phyloP scores from a whole-genome alignment of 75 land plant genomes.

The Sequoia sempervirens region DNA sequence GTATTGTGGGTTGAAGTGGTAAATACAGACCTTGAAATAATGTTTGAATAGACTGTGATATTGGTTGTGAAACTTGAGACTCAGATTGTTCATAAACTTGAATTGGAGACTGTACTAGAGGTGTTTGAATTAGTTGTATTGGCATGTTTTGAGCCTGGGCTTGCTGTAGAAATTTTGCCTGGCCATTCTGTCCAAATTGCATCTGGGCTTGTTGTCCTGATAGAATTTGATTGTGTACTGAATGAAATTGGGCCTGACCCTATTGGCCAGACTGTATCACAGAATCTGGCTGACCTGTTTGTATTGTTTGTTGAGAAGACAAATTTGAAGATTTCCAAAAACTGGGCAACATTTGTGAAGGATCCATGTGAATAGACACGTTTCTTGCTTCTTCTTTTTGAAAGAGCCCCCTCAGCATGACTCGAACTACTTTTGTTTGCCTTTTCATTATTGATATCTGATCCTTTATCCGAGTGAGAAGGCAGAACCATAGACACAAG shows the following conservation, averaged over 20 bases:
- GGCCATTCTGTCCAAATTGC: constrained; percentile 12
- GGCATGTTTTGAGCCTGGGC: too few relatives aligned
- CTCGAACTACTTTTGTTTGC: too few relatives aligned
- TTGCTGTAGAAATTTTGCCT: neutral
- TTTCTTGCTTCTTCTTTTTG: constrained; percentile 16
- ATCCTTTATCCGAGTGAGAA: constrained; percentile 15
- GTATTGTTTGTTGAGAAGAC: too few relatives aligned
- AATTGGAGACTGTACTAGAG: too few relatives aligned
- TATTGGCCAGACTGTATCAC: constrained; percentile 11
- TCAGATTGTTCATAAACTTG: too few relatives aligned
- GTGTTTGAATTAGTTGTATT: too few relatives aligned
- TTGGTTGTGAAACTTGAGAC: too few relatives aligned
- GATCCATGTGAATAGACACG: constrained; percentile 19
- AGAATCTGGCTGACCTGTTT: constrained; percentile 16
- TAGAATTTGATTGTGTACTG: constrained; percentile 17
- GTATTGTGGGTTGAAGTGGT: too few relatives aligned
- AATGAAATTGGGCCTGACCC: constrained; percentile 12
- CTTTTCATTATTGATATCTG: constrained; percentile 16
- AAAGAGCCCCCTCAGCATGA: constrained; percentile 25
- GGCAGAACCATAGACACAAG: too few relatives aligned
- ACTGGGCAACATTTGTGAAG: too few relatives aligned
- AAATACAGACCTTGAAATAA: neutral
- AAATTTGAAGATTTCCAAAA: too few relatives aligned
- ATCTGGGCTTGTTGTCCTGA: constrained; percentile 21
- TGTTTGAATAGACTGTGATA: constrained; percentile 1